Percentiles rank a stretch among this genome's conserved stretches.
Evolutionary conservation across 1,139 yeast genomes (phyloP).

Genomic region (Pichia sp.): DNA sequence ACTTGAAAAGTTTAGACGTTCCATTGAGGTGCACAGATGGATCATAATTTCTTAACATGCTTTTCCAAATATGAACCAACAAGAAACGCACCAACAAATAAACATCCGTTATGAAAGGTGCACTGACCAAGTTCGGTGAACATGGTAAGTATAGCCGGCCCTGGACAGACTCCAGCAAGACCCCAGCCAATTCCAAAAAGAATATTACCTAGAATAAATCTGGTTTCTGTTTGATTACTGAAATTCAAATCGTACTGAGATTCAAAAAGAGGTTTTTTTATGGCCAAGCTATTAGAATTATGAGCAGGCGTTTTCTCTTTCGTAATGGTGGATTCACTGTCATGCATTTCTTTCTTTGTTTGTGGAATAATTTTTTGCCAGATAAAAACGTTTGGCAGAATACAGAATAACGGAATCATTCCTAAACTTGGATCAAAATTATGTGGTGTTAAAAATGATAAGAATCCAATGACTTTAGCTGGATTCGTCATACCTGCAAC

Average conservation of each 20-base stretch:
- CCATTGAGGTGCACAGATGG: neutral
- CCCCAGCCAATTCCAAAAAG: slow-evolving; percentile 46
- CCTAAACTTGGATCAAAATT: slow-evolving; percentile 41
- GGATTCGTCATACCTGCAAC: slow-evolving; percentile 42
- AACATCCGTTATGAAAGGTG: slow-evolving; percentile 16
- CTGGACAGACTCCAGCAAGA: slow-evolving; percentile 41
- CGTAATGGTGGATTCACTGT: neutral
- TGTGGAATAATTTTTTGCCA: slow-evolving; percentile 25
- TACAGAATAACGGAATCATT: slow-evolving; percentile 37
- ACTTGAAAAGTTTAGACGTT: no score
- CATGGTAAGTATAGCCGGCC: slow-evolving; percentile 34
- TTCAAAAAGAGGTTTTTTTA: slow-evolving; percentile 25
- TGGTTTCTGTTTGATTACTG: slow-evolving; percentile 21
- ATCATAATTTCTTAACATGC: neutral
- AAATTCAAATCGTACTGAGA: slow-evolving; percentile 18
- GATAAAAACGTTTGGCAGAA: slow-evolving; percentile 36
- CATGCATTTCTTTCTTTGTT: neutral
- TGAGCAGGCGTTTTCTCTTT: neutral
- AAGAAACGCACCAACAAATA: slow-evolving; percentile 12
- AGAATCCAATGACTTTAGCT: slow-evolving; percentile 38
- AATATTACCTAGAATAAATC: slow-evolving; percentile 34
- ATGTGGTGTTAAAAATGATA: slow-evolving; percentile 31
- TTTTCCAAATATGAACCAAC: slow-evolving; percentile 5
- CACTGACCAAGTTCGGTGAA: slow-evolving; percentile 9
- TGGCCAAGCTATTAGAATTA: neutral